These are phyloP conservation scores for Aspergillus sp. DNA, from an alignment of 2,329 filamentous ascomycete species.

Conservation along the genomic window DNA sequence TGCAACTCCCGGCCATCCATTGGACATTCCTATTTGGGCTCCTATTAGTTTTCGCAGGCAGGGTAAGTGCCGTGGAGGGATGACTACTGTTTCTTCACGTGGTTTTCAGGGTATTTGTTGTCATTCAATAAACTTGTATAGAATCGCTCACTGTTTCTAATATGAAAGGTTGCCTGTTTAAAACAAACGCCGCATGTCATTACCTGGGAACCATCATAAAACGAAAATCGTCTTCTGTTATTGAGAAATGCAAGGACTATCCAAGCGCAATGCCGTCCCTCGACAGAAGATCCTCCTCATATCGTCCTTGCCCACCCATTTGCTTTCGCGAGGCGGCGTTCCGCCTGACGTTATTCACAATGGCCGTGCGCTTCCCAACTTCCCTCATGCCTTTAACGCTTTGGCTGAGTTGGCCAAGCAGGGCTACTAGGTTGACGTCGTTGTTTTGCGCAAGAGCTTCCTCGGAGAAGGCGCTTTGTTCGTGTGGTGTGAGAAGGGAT, in stretches of 20 bases:
- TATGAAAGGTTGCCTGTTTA: no score
- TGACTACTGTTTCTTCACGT: no score
- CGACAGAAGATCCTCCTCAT: slow-evolving; percentile 29
- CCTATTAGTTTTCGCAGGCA: no score
- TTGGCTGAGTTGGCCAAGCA: slow-evolving; percentile 74
- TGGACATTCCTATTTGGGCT: no score
- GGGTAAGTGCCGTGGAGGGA: no score
- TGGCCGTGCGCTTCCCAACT: slow-evolving; percentile 70
- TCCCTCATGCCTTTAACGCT: slow-evolving; percentile 70
- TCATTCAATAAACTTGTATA: neutral
- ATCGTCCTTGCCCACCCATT: slow-evolving; percentile 22
- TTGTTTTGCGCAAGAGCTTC: slow-evolving; percentile 78
- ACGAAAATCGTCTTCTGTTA: neutral
- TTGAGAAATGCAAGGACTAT: neutral
- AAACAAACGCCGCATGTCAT: neutral
- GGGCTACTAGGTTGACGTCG: slow-evolving; percentile 74
- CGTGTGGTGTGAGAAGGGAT: slow-evolving; percentile 73
- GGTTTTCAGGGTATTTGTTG: neutral
- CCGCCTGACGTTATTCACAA: slow-evolving; percentile 51
- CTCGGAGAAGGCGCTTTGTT: slow-evolving; percentile 63
- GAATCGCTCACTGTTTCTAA: no score
- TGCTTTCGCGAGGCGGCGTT: slow-evolving; percentile 23
- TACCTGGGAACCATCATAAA: neutral
- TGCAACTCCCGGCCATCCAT: no score
- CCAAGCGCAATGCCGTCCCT: slow-evolving; percentile 17